Evolutionary conservation across 2,329 filamentous ascomycete genomes (phyloP), one percentile per base, ranked within the genome.

Genomic region (Mycosphaerella sp.): DNA sequence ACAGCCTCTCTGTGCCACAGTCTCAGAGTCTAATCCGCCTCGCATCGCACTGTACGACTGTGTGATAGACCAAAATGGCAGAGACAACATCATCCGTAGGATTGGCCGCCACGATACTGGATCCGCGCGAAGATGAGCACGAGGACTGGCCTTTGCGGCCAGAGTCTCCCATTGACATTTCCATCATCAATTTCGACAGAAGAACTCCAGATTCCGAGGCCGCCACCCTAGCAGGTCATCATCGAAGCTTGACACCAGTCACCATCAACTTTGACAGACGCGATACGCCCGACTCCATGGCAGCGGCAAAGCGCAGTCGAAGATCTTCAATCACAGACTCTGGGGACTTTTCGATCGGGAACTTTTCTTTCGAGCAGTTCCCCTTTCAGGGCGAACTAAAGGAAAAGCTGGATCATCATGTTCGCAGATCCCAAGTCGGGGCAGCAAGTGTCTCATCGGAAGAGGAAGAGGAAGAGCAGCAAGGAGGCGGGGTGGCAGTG

Each of bases 271-370:
- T 47, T 21, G 50, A 43, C 10, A 35, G 46, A 18, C 41, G 45
- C 27, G 13, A 41, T 17, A 53, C 50, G 13, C 45, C 44, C 6
- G 50, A 53, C 40, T 53, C 41, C 6, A 35, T 43, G 12, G 45
- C 50, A 14, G 50, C 50, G 27, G 35, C 44, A 3, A 53, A 53
- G 32, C 40, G 50, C 7, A 44, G 40, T 35, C 45, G 50, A 4
- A 41, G 50, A 2, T 53, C 50, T 12, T 49, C 44, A n/a, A 53
- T 53, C 3, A 53, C 50, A 1, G 34, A 47, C 12, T 53, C 50
- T 5, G 40, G 44, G 2, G 50, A 53, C 36, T 42, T 53, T 32
- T 49, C 50, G 7, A 53, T 53, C 12, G 50, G 50, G 4, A 41
- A 41, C 9, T 53, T 53, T 16, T 49, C 44, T 8, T 53, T 53